These are phyloP conservation scores for Theobroma grandiflorum DNA, from an alignment of 441 rosid species.

Conservation along the genomic window DNA sequence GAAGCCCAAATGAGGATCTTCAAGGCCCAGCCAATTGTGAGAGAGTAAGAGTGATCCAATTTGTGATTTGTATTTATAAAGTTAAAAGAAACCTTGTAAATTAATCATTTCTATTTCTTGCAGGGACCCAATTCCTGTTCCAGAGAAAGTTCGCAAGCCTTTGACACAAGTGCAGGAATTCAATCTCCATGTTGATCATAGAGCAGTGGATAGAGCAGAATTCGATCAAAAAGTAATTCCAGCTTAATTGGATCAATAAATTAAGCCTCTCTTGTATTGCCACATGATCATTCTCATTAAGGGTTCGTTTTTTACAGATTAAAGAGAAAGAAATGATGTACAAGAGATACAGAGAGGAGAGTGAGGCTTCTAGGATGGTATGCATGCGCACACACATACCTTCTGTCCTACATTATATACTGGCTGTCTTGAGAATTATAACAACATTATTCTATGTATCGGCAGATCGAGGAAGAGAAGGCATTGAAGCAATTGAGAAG, in stretches of 20 bases:
- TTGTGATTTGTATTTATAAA: not conserved
- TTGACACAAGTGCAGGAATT: conserved; percentile 84
- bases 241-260: too few species aligned
- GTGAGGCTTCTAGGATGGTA: conserved; percentile 88
- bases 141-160: conserved; percentile 86
- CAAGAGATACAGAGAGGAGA: conserved; percentile 96
- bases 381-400: not conserved
- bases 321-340: conserved; percentile 86
- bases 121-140: conserved; percentile 95
- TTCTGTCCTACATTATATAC: not conserved
- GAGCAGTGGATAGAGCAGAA: conserved; percentile 87
- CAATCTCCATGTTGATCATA: conserved; percentile 70
- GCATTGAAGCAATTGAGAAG: conserved; percentile 89
- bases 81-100: not conserved
- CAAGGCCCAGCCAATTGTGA: conserved; percentile 78
- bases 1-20: conserved; percentile 78
- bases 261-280: not conserved
- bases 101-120: not conserved
- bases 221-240: conserved; percentile 83
- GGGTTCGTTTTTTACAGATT: conserved; percentile 50
- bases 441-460: not conserved
- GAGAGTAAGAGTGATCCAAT: conserved; percentile 61
- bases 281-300: not conserved
- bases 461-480: conserved; percentile 88
- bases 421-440: too few species aligned